Base-by-base conservation (phyloP, 2,329 filamentous ascomycete species). In the Aureobasidium lini region DNA sequence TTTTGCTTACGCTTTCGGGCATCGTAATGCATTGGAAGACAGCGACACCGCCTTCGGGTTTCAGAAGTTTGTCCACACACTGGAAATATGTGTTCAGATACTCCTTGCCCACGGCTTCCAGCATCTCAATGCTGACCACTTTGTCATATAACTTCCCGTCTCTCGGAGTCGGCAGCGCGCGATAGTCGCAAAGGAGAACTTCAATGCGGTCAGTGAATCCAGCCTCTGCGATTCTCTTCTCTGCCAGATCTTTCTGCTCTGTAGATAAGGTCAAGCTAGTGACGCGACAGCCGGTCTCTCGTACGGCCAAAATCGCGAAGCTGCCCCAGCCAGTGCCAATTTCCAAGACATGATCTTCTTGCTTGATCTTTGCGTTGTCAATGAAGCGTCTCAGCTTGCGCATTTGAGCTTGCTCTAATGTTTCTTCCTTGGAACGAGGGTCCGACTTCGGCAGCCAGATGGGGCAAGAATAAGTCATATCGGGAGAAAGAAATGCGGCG, bases 1-100 rank as follows among this genome's bases (percentile, higher is more conserved):
- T 39, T 34, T 15, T 16, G 60, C 67, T 63, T 61, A 69, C 67
- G 44, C 79, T 75, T 67, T 90, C 85, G 0, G 86, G 86, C 81
- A 89, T 89, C 1, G 87, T 90, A 67, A 89, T 90, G 71, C 86
- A 89, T 70, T 90, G 87, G 70, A 90, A 88, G 49, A 87, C 82
- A 6, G 83, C 85, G 44, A 89, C 81, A 1, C 86, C 84, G 2
- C 83, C 84, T 15, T 86, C 78, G 49, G 77, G 78, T 71, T 90
- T 89, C 44, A 90, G 71, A 34, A 89, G 70, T 60, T 76, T 75
- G 65, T 89, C 76, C 53, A 90, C 77, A 64, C 81, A 83, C 16
- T 76, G 73, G 68, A 90, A 90, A 68, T 89, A 90, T 1, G 81
- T 85, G 18, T 79, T 76, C 34, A 90, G 71, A 64, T 83, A 89